phyloP scores from a whole-genome alignment of 2,329 filamentous ascomycete species.

The Pseudogymnoascus sp. region DNA sequence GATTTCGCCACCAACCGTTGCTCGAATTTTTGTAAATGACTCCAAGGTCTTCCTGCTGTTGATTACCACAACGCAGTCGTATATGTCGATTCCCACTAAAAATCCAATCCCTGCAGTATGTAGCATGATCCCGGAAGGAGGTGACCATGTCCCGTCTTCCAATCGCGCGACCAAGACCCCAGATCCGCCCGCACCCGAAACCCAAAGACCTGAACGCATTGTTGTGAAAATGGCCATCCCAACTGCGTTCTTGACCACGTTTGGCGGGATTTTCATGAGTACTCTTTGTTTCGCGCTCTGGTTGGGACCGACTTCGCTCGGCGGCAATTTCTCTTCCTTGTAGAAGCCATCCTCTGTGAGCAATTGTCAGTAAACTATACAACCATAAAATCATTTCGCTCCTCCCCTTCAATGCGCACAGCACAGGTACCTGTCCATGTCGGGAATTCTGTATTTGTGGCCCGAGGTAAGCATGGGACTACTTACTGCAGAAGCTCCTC shows the following conservation, averaged over 20 bases:
- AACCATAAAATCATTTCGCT: neutral
- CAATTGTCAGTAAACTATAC: neutral
- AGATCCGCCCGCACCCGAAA: conserved; percentile 83
- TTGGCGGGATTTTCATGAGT: conserved; percentile 67
- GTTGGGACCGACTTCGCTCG: conserved; percentile 30
- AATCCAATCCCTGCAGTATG: conserved; percentile 87
- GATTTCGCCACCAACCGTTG: conserved; percentile 75
- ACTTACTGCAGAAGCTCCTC: conserved; percentile 79
- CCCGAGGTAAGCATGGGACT: conserved; percentile 12
- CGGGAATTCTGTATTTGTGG: conserved; percentile 24
- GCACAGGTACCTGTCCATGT: neutral
- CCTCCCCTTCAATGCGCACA: neutral
- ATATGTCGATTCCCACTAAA: conserved; percentile 84
- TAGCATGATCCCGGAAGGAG: conserved; percentile 81
- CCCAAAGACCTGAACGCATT: conserved; percentile 87
- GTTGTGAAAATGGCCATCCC: conserved; percentile 91
- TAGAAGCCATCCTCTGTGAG: conserved; percentile 58
- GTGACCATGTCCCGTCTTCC: conserved; percentile 82
- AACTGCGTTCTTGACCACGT: conserved; percentile 81
- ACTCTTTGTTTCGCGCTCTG: conserved; percentile 45
- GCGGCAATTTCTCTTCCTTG: conserved; percentile 39
- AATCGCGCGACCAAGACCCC: conserved; percentile 78
- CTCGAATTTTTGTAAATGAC: conserved; percentile 68
- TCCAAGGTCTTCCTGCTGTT: conserved; percentile 80
- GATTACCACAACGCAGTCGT: conserved; percentile 90